Evolutionary conservation across 805 yeast genomes (phyloP).

Genomic region (Lachancea nothofagi): DNA sequence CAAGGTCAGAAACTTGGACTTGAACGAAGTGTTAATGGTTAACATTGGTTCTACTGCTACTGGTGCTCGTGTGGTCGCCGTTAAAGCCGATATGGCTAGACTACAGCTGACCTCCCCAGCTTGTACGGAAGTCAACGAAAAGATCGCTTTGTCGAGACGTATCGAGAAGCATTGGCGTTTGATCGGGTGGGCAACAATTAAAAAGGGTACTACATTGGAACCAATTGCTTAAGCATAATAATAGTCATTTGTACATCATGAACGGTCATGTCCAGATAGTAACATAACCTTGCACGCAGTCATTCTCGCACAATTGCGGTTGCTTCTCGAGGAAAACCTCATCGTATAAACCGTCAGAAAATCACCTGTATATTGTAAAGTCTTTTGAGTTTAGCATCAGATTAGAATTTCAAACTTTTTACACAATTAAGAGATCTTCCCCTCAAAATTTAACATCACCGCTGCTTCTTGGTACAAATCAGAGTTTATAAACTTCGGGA

Average conservation of each 20-base stretch:
- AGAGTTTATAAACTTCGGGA: constrained; percentile 58
- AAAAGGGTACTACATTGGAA: constrained; percentile 85
- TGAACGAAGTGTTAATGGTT: constrained; percentile 96
- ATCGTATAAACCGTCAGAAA: constrained; percentile 2
- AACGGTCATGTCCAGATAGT: constrained; percentile 8
- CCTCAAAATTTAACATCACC: constrained; percentile 5
- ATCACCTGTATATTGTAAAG: constrained; percentile 7
- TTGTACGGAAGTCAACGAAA: constrained; percentile 96
- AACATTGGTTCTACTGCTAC: constrained; percentile 99
- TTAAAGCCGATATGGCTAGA: constrained; percentile 99
- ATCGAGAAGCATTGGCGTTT: constrained; percentile 99
- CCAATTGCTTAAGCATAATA: constrained; percentile 42
- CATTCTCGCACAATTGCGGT: constrained; percentile 3
- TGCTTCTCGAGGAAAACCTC: neutral
- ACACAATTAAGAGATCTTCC: constrained; percentile 3
- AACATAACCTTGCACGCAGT: constrained; percentile 7
- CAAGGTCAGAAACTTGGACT: constrained; percentile 89
- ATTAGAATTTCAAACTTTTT: neutral
- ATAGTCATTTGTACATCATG: constrained; percentile 10
- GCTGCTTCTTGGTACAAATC: constrained; percentile 34
- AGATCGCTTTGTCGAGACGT: constrained; percentile 97
- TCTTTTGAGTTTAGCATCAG: neutral
- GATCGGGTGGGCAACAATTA: constrained; percentile 99
- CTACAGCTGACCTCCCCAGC: constrained; percentile 95
- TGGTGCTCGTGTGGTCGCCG: constrained; percentile 98